These are phyloP conservation scores for Chrysosphaeria jannelii DNA, from an alignment of 2,329 filamentous ascomycete species.

Conservation along the genomic window DNA sequence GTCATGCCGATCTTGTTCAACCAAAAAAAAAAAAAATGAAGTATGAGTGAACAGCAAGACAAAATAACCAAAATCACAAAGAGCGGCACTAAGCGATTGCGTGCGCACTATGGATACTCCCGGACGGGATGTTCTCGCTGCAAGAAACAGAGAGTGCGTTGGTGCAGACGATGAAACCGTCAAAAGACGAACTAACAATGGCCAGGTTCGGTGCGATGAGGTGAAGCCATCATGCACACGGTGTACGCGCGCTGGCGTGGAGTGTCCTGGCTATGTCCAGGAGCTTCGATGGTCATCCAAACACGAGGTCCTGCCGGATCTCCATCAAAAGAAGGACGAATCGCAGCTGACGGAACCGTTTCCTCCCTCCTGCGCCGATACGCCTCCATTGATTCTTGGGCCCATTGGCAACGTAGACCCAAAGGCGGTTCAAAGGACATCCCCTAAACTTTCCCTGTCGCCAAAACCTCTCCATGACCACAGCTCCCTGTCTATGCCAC, in stretches of 20 bases:
- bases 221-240: slow-evolving; percentile 9
- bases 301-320: slow-evolving; percentile 15
- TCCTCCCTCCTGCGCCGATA: too few relatives aligned
- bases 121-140: slow-evolving; percentile 5
- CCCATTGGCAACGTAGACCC: too few relatives aligned
- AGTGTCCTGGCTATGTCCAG: slow-evolving; percentile 16
- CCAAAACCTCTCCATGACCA: too few relatives aligned
- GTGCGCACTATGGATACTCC: slow-evolving; percentile 5
- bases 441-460: too few relatives aligned
- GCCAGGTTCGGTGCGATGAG: slow-evolving; percentile 5
- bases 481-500: too few relatives aligned
- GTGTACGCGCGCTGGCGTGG: slow-evolving; percentile 12
- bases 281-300: slow-evolving; percentile 17
- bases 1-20: too few relatives aligned
- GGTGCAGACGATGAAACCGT: background rate
- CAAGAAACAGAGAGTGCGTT: slow-evolving; percentile 4
- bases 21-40: too few relatives aligned
- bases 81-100: slow-evolving; percentile 2
- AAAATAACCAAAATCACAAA: slow-evolving; percentile 1
- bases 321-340: slow-evolving; percentile 1
- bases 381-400: too few relatives aligned
- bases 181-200: background rate
- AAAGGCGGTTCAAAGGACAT: too few relatives aligned
- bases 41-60: too few relatives aligned
- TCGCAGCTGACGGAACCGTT: background rate